Evolutionary conservation across 768 basidiomycete species (phyloP).

Genomic region (Termitomyces sp.): DNA sequence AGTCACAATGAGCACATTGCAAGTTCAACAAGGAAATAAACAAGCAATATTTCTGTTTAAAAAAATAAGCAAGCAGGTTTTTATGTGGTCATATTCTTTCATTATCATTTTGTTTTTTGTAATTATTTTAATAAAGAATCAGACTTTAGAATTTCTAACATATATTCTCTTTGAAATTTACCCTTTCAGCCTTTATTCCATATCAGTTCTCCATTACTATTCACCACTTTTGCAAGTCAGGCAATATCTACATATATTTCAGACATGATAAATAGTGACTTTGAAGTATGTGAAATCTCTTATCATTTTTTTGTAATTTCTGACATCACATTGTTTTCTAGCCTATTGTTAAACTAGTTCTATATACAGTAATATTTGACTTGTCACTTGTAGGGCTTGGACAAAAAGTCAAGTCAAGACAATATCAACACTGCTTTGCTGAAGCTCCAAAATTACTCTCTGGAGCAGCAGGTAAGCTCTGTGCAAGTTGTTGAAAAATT

Average conservation of each 20-base stretch:
- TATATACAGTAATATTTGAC: background rate
- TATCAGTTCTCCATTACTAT: background rate
- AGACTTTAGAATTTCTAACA: background rate
- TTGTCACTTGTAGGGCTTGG: background rate
- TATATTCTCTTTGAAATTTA: background rate
- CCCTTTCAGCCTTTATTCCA: background rate
- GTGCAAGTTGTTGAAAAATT: background rate
- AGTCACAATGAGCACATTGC: background rate
- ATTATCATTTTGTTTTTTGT: background rate
- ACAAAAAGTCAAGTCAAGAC: background rate
- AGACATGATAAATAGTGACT: too few species aligned
- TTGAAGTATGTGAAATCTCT: background rate
- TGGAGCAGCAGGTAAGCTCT: background rate
- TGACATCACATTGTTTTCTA: background rate
- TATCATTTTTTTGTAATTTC: background rate
- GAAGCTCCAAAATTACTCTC: background rate
- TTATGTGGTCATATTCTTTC: background rate
- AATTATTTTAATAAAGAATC: background rate
- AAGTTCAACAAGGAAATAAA: background rate
- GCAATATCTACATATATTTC: too few species aligned
- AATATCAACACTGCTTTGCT: background rate
- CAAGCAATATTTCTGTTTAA: background rate
- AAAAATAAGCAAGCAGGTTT: background rate
- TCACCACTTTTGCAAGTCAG: too few species aligned
- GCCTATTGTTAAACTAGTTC: background rate